Conservation (phyloP, 75 land plant genomes). For the Selaginella moellendorffii region DNA sequence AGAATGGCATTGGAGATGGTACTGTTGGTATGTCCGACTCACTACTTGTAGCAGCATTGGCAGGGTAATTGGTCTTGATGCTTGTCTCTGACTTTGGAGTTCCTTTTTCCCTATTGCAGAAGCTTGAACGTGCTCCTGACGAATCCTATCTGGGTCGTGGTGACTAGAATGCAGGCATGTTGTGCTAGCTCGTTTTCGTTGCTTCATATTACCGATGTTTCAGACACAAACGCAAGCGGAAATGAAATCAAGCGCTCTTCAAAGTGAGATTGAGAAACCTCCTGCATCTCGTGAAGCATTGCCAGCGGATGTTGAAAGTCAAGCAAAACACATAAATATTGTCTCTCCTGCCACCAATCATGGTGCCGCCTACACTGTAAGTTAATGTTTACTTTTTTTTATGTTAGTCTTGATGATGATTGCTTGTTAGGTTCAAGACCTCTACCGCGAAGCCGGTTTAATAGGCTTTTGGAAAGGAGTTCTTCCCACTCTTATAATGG, state of each 20-base stretch:
- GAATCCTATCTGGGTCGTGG: slow-evolving; percentile 98
- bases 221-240: neutral
- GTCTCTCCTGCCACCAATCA: too few relatives aligned
- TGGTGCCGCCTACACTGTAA: neutral
- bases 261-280: neutral
- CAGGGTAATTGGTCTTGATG: slow-evolving; percentile 61
- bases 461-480: slow-evolving; percentile 96
- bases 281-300: too few relatives aligned
- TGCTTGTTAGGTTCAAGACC: slow-evolving; percentile 85
- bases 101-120: too few relatives aligned
- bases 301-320: too few relatives aligned
- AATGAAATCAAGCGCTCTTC: neutral
- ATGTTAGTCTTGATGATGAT: too few relatives aligned
- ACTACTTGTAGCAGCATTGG: slow-evolving; percentile 77
- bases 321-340: too few relatives aligned
- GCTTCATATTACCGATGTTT: too few relatives aligned
- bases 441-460: slow-evolving; percentile 76
- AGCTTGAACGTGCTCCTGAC: slow-evolving; percentile 88
- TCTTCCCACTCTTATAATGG: slow-evolving; percentile 92
- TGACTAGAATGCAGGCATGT: slow-evolving; percentile 85
- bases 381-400: slow-evolving; percentile 8
- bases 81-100: too few relatives aligned
- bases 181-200: neutral
- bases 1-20: slow-evolving; percentile 80
- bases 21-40: slow-evolving; percentile 85